Base-by-base conservation (phyloP, 257 asterid genomes). In the Fraxinus americana region DNA sequence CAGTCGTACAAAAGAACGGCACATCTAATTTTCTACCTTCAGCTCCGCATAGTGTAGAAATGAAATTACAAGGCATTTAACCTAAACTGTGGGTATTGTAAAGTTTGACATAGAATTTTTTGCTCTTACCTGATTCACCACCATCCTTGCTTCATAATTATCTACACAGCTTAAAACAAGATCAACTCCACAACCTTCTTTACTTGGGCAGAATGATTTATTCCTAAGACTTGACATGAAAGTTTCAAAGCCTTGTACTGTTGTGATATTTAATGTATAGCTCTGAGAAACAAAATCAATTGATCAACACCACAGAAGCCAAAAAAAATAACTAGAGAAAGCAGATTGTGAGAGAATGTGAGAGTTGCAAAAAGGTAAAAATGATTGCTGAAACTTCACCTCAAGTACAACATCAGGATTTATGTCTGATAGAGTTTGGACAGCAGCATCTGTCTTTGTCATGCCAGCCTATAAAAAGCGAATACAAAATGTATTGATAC, bases 131-230 rank as follows among this genome's bases (percentile, higher is more conserved):
- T 95, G 99, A 89, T 95, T 95, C 79, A 95, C 98, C 77, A 93
- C 99, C 99, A 95, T 95, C 88, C 99, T 89, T 71, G 99, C 99
- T 91, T 95, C 99, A 81, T 95, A 95, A 88, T 95, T 95, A 88
- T 95, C 99, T 34, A 95, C 99, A 76, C 99, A 93, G 87, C 99
- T 95, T 76, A 95, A 89, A 76, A 95, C 91, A 72, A 95, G 99
- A 88, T 93, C 96, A 78, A 95, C 90, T 79, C 97, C 99, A 70
- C 78, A 75, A 70, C 92, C 98, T 85, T 89, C 97, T 86, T 87
- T 89, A 81, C 82, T 83, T 70, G 97, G 90, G 36, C 85, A 87
- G 82, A 91, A 89, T 66, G 91, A 83, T 75, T 93, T 95, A 80
- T 91, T 87, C 82, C 73, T 89, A 70, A 95, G 96, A 82, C 97